phyloP scores from a whole-genome alignment of 768 basidiomycete species.

The Lyophyllum shimeji region DNA sequence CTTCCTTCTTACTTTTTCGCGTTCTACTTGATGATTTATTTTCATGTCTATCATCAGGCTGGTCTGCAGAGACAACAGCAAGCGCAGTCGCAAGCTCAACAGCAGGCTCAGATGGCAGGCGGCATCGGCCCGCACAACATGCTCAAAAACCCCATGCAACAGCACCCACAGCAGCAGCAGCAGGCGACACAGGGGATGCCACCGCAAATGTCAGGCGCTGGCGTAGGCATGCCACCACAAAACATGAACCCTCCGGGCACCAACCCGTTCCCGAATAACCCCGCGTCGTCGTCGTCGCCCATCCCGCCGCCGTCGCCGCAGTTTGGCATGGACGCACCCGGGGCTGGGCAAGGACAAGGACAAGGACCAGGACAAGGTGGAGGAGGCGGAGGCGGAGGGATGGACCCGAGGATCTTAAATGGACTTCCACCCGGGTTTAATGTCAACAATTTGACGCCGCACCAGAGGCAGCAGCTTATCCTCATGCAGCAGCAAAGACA shows the following conservation, averaged over 20 bases:
- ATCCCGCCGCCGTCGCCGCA: conserved; percentile 14
- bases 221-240: conserved; percentile 2
- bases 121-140: conserved; percentile 13
- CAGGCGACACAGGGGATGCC: conserved; percentile 18
- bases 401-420: conserved; percentile 28
- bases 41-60: not conserved
- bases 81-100: conserved; percentile 21
- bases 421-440: conserved; percentile 19
- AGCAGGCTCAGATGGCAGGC: conserved; percentile 9
- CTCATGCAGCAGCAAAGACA: conserved; percentile 30
- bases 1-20: not conserved
- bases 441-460: conserved; percentile 28
- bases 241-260: not conserved
- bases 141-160: conserved; percentile 13
- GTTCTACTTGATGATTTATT: not conserved
- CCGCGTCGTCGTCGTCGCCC: conserved; percentile 20
- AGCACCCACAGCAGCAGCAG: conserved; percentile 15
- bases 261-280: conserved; percentile 7
- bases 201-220: conserved; percentile 10
- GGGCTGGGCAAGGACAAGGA: no score
- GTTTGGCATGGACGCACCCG: conserved; percentile 17
- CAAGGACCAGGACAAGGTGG: conserved; percentile 17
- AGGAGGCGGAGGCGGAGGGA: conserved; percentile 25
- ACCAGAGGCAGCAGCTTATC: conserved; percentile 47
- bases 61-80: conserved; percentile 26